phyloP scores from a whole-genome alignment of 2,329 filamentous ascomycete species.

The Tolypocladium paradoxum region DNA sequence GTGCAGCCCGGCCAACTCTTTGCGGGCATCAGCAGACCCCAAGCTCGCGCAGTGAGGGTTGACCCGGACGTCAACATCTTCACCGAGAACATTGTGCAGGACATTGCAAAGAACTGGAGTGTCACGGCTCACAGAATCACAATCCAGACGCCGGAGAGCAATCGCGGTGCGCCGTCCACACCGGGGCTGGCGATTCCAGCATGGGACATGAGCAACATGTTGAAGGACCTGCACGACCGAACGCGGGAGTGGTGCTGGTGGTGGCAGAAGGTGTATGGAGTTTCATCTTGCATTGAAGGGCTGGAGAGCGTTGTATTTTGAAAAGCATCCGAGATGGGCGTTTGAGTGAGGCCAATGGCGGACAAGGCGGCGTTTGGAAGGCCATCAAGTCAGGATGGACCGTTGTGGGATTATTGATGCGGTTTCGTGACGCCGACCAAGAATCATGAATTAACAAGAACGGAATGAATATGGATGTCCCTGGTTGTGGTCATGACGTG shows the following conservation, averaged over 20 bases:
- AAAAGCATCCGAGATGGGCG: conserved; percentile 1
- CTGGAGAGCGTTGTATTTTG: conserved; percentile 14
- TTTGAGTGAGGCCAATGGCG: not conserved
- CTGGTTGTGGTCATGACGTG: not conserved
- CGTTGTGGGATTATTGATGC: not conserved
- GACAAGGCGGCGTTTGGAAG: not conserved
- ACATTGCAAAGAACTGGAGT: conserved; percentile 35
- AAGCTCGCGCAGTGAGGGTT: not conserved
- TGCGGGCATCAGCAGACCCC: conserved; percentile 7
- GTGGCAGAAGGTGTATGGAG: conserved; percentile 14
- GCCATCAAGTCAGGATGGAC: not conserved
- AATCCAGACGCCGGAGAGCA: conserved; percentile 26
- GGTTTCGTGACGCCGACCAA: not conserved
- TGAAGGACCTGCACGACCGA: conserved; percentile 19
- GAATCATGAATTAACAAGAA: not conserved
- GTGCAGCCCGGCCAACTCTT: conserved; percentile 12
- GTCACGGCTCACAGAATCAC: conserved; percentile 20
- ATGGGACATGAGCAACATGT: conserved; percentile 20
- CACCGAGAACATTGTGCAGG: conserved; percentile 29
- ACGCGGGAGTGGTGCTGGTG: conserved; percentile 22
- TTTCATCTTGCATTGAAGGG: not conserved
- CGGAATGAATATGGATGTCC: not conserved
- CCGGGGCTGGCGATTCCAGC: conserved; percentile 22
- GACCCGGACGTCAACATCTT: conserved; percentile 27
- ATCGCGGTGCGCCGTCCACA: conserved; percentile 16